A percentile compares a stretch with the other conserved stretches of the same genome.
These are phyloP conservation scores for Hygrophoropsis aurantiaca DNA, from an alignment of 768 basidiomycete species.

Conservation along the genomic window DNA sequence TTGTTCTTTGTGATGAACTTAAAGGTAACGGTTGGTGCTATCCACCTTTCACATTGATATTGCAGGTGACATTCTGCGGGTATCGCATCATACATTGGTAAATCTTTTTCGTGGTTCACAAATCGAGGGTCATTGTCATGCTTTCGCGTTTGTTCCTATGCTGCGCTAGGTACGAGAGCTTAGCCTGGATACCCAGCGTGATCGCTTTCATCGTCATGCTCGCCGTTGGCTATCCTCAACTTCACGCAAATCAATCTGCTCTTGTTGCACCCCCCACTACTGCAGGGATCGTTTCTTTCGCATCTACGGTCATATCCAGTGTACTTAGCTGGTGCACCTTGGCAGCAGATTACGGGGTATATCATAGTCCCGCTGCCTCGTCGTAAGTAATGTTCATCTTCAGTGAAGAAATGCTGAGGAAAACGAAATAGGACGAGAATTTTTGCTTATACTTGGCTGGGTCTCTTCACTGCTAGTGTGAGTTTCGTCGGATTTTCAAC, in stretches of 20 bases:
- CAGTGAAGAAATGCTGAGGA: background rate
- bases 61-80: constrained; percentile 62
- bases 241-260: constrained; percentile 41
- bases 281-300: constrained; percentile 40
- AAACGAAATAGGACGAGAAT: constrained; percentile 30
- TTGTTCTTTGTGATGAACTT: background rate
- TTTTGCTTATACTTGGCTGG: constrained; percentile 46
- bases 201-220: constrained; percentile 67
- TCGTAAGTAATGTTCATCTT: constrained; percentile 40
- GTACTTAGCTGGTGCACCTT: constrained; percentile 44
- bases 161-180: constrained; percentile 74
- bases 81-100: constrained; percentile 61
- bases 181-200: constrained; percentile 77
- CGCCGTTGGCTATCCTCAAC: constrained; percentile 67
- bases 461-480: constrained; percentile 42
- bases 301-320: constrained; percentile 43
- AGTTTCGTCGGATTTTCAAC: constrained; percentile 13
- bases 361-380: constrained; percentile 52
- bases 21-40: background rate
- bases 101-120: constrained; percentile 4
- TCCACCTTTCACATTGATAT: background rate
- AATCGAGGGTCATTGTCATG: background rate
- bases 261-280: constrained; percentile 36
- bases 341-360: constrained; percentile 50
- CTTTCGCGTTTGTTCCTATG: background rate